Percentiles rank a stretch among this genome's conserved stretches.
These are phyloP conservation scores for Tolypocladium album DNA, from an alignment of 2,329 filamentous ascomycete species.

Conservation along the genomic window DNA sequence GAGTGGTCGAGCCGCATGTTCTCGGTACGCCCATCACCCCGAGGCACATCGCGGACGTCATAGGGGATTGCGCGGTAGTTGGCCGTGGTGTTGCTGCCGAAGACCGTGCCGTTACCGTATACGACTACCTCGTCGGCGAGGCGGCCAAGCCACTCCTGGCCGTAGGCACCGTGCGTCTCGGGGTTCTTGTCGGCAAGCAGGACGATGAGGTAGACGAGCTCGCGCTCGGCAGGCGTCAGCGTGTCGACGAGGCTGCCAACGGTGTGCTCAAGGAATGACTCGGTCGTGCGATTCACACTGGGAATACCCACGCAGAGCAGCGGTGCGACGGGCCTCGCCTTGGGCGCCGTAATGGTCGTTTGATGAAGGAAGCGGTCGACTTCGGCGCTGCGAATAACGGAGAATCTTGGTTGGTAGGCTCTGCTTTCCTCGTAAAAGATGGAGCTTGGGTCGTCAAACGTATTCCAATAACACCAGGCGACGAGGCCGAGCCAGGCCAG, in stretches of 20 bases:
- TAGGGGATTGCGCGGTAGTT: conserved; percentile 10
- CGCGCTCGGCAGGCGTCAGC: conserved; percentile 18
- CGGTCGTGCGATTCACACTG: conserved; percentile 19
- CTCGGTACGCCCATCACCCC: conserved; percentile 18
- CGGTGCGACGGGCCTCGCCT: background rate
- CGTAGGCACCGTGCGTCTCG: conserved; percentile 17
- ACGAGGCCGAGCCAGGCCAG: conserved; percentile 15
- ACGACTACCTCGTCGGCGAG: conserved; percentile 23
- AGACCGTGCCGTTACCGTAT: conserved; percentile 10
- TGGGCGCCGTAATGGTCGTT: background rate
- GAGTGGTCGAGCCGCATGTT: conserved; percentile 23
- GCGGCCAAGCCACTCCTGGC: conserved; percentile 17
- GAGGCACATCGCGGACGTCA: conserved; percentile 12
- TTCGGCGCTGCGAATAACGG: conserved; percentile 12
- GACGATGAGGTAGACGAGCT: conserved; percentile 19
- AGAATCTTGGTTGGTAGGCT: conserved; percentile 18
- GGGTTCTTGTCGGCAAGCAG: conserved; percentile 23
- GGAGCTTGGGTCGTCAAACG: conserved; percentile 22
- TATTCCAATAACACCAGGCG: conserved; percentile 16
- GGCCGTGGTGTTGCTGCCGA: background rate
- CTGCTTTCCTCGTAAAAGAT: conserved; percentile 18
- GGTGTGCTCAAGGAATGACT: conserved; percentile 17
- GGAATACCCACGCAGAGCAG: conserved; percentile 23
- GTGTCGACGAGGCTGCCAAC: conserved; percentile 20
- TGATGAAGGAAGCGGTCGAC: conserved; percentile 14